A percentile compares a stretch with the other conserved stretches of the same genome.
Conservation (phyloP, 139 green algal species). For the Micromonas pusilla region DNA sequence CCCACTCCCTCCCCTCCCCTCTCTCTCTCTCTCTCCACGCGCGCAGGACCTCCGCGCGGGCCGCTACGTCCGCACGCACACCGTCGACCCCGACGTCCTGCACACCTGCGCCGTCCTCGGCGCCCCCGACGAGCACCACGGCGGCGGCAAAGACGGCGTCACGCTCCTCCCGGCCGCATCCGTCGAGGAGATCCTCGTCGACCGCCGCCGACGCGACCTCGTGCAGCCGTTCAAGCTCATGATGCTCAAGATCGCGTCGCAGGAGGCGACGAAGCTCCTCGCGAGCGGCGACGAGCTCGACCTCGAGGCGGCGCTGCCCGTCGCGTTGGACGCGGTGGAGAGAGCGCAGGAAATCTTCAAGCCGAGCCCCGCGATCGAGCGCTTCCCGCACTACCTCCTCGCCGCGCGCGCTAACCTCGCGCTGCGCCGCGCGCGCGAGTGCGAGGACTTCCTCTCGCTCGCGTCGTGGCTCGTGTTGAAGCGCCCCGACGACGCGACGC, state of each 20-base stretch:
- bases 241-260: slow-evolving; percentile 65
- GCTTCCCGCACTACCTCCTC: slow-evolving; percentile 73
- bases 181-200: slow-evolving; percentile 55
- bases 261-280: slow-evolving; percentile 68
- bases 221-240: slow-evolving; percentile 72
- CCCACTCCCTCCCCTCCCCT: no score
- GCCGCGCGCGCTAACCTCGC: slow-evolving; percentile 50
- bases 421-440: slow-evolving; percentile 51
- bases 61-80: slow-evolving; percentile 51
- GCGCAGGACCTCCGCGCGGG: slow-evolving; percentile 62
- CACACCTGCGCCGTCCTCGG: slow-evolving; percentile 53
- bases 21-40: no score
- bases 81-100: slow-evolving; percentile 46
- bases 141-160: slow-evolving; percentile 41
- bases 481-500: slow-evolving; percentile 54
- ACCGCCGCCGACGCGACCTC: slow-evolving; percentile 32
- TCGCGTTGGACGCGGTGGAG: slow-evolving; percentile 62
- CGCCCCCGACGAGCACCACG: slow-evolving; percentile 47
- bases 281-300: slow-evolving; percentile 56
- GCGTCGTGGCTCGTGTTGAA: slow-evolving; percentile 63
- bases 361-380: slow-evolving; percentile 50
- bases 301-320: slow-evolving; percentile 64
- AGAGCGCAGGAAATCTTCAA: slow-evolving; percentile 63
- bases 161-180: slow-evolving; percentile 54
- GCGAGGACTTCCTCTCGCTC: slow-evolving; percentile 66